Evolutionary conservation across 805 yeast genomes (phyloP), one percentile per base, ranked within the genome.

Genomic region (Pichia californica): DNA sequence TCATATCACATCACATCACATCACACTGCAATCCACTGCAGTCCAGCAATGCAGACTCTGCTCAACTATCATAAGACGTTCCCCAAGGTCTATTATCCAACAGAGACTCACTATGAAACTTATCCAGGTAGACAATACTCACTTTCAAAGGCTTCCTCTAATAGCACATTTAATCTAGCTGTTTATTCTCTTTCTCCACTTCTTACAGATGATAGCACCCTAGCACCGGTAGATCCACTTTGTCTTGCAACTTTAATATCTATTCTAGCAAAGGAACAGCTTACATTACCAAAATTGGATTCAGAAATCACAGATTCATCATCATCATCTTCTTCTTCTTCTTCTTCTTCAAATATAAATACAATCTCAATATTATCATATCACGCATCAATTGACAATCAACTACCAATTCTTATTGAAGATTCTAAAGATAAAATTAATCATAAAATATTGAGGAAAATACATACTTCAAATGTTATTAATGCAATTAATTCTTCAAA

Each of bases 391-490:
- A 64, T 70, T 2, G 68, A 70, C 44, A 70, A 71, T 13, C 68
- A 70, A 18, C 56, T 81, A 16, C 88, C 88, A 0, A 59, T 80
- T 1, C 61, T 78, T 11, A 61, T 81, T 2, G 87, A 81, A 52
- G 79, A 71, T 49, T 63, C 53, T 21, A 51, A 60, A 14, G 52
- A 57, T 50, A 74, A 62, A 38, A 57, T 48, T 23, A 29, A 35
- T 7, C 50, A 59, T 10, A 50, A 54, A 21, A 51, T 59, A 2
- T 61, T 51, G 36, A 59, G 74, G 38, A 55, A 58, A 21, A 55
- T 68, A 9, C 62, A 75, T 46, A 59, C 68, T 5, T 55, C 68
- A 3, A 53, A 63, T 0, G 52, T 64, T 6, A 60, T 71, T 19
- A 63, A 66, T 35, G 66, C 69, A 14, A 55, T 68, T 21, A 61